Base-by-base conservation (phyloP, 129 eudicot genomes). In the Pseudognaphalium luteoalbum region DNA sequence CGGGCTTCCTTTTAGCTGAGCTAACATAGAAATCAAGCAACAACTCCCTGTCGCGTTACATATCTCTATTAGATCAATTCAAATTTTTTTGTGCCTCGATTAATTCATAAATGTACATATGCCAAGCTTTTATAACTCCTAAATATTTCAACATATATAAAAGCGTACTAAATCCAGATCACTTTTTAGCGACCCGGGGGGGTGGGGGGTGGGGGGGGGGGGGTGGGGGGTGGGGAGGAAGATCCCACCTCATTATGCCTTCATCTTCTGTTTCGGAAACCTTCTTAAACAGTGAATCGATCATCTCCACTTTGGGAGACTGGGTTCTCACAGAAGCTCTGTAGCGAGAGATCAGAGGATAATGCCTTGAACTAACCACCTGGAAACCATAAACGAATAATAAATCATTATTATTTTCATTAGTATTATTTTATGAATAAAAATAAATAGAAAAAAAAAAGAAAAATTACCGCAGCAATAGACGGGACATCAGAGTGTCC, bases 341-440 rank as follows among this genome's bases (percentile, higher is more conserved):
- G 70, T 93, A 93, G 39, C 95, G 87, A 19, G 98, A 91, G 59
- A 93, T 91, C 35, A 85, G 66, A 17, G 98, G 98, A 97, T 95
- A 93, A 4, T 86, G 85, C 73, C 96, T 84, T 3, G 98, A 93
- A 74, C 96, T 83, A 50, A 93, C 98, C 29, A 90, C 97, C 97
- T 93, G 81, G 11, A 74, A 56, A 25, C 4, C n/a, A 78, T 19
- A 41, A 32, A 12, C 14, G 67, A 9, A 52, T 15, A 61, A 42
- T 19, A 58, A 34, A 81, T 34, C 11, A n/a, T 5, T 50, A 28
- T 34, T 16, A 60, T 22, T 16, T 3, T 30, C 0, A 6, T 32
- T 16, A 28, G 1, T n/a, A 50, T 6, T n/a, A 50, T 14, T 12
- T 12, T 28, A 22, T 47, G 28, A 25, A 25, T 25, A 25, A 11